Evolutionary conservation across 2,329 filamentous ascomycete genomes (phyloP).

Genomic region (Myriosclerotinia scirpicola): DNA sequence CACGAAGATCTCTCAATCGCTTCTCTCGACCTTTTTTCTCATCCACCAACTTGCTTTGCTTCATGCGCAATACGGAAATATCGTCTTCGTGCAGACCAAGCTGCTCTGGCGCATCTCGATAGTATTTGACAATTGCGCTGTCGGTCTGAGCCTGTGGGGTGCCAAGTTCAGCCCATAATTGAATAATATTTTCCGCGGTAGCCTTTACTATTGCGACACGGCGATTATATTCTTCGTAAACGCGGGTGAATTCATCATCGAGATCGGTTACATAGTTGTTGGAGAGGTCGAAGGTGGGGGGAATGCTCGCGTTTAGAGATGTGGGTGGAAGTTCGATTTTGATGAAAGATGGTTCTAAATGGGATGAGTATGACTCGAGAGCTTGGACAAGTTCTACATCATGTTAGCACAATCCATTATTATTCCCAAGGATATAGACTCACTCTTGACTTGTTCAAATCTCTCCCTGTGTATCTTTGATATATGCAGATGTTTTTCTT

Average conservation of each 20-base stretch:
- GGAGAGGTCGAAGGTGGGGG: constrained; percentile 89
- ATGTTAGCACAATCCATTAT: constrained; percentile 26
- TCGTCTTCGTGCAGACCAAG: constrained; percentile 90
- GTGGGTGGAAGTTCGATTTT: constrained; percentile 83
- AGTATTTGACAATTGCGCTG: constrained; percentile 79
- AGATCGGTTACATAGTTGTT: constrained; percentile 81
- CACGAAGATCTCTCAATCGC: constrained; percentile 71
- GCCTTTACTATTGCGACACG: constrained; percentile 74
- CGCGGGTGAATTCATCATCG: constrained; percentile 86
- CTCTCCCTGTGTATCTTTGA: constrained; percentile 84
- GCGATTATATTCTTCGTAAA: constrained; percentile 94
- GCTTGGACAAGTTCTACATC: constrained; percentile 83
- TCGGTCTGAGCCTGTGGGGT: constrained; percentile 94
- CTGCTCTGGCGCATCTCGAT: constrained; percentile 89
- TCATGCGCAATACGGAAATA: constrained; percentile 66
- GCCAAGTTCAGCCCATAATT: constrained; percentile 92
- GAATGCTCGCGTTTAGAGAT: constrained; percentile 70
- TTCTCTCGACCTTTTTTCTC: constrained; percentile 85
- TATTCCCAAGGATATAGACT: constrained; percentile 39
- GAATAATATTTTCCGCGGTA: constrained; percentile 81
- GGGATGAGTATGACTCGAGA: constrained; percentile 92
- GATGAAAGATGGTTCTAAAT: constrained; percentile 87
- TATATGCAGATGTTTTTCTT: constrained; percentile 81
- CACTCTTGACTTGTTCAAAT: constrained; percentile 94
- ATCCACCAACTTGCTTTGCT: constrained; percentile 78